These are phyloP conservation scores for Scenedesmus sp. DNA, from an alignment of 163 green algal genomes.

Conservation along the genomic window DNA sequence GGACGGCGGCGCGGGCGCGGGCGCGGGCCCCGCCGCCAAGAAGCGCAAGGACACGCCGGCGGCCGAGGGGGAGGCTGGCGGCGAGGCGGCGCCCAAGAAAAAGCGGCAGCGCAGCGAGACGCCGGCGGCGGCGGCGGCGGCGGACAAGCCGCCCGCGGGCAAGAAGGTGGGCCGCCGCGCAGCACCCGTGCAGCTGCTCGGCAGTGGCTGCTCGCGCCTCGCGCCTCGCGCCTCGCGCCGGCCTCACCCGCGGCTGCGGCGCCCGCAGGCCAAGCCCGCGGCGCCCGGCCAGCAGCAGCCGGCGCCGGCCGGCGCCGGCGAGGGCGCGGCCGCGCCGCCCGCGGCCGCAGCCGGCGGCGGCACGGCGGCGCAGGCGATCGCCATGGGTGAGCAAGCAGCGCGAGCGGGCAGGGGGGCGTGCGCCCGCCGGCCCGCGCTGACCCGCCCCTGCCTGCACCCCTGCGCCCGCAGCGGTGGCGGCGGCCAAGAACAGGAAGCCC, in stretches of 20 bases:
- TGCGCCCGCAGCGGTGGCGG: slow-evolving; percentile 1
- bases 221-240: no score
- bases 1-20: not conserved
- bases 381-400: not conserved
- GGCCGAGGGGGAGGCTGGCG: not conserved
- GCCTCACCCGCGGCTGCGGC: no score
- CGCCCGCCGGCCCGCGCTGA: not conserved
- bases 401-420: not conserved
- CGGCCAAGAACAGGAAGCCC: no score
- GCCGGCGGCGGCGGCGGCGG: not conserved
- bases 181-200: not conserved
- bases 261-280: not conserved
- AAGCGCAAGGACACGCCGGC: slow-evolving; percentile 21
- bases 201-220: not conserved
- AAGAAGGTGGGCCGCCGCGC: slow-evolving; percentile 24
- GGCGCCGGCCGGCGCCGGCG: not conserved
- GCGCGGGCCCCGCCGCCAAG: not conserved
- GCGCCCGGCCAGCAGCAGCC: not conserved
- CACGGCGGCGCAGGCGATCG: no score
- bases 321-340: not conserved
- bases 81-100: not conserved
- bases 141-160: slow-evolving; percentile 10
- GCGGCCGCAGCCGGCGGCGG: no score
- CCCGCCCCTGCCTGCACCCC: not conserved
- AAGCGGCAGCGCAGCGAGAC: slow-evolving; percentile 24